phyloP scores from a whole-genome alignment of 2,329 filamentous ascomycete species.

The Alternaria metachromatica region DNA sequence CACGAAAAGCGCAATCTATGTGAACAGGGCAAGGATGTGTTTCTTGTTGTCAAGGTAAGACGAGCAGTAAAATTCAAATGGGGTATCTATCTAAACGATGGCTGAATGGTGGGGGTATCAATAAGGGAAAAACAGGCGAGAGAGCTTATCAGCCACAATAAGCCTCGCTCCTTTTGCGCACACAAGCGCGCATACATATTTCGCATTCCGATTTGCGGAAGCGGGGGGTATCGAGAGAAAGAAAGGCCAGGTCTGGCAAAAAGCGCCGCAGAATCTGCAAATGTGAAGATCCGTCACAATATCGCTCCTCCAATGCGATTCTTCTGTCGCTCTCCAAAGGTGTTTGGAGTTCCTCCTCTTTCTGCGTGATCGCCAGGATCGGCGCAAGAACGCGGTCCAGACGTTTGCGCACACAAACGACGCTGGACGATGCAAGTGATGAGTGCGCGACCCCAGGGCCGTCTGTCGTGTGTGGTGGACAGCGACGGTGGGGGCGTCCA shows the following conservation, averaged over 20 bases:
- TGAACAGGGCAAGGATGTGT: background rate
- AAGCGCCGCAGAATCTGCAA: constrained; percentile 18
- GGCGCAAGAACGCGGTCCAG: constrained; percentile 11
- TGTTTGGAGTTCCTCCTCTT: background rate
- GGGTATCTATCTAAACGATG: constrained; percentile 11
- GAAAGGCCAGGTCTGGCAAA: constrained; percentile 12
- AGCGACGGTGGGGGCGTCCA: background rate
- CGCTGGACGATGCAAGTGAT: background rate
- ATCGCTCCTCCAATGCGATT: background rate
- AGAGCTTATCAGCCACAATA: constrained; percentile 29
- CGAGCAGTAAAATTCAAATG: constrained; percentile 1
- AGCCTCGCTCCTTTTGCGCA: constrained; percentile 29
- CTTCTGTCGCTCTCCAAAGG: background rate
- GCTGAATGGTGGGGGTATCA: constrained; percentile 39
- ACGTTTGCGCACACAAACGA: background rate
- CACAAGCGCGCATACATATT: constrained; percentile 30
- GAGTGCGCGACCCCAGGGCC: background rate
- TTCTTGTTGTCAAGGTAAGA: constrained; percentile 8
- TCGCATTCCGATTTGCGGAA: constrained; percentile 25
- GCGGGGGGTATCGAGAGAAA: constrained; percentile 30
- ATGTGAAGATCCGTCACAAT: constrained; percentile 3
- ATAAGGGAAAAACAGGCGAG: constrained; percentile 33
- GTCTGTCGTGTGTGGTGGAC: constrained; percentile 1
- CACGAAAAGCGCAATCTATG: background rate
- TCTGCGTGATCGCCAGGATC: background rate